Evolutionary conservation across 257 asterid genomes (phyloP).

Genomic region (Solanum ossicruentum): DNA sequence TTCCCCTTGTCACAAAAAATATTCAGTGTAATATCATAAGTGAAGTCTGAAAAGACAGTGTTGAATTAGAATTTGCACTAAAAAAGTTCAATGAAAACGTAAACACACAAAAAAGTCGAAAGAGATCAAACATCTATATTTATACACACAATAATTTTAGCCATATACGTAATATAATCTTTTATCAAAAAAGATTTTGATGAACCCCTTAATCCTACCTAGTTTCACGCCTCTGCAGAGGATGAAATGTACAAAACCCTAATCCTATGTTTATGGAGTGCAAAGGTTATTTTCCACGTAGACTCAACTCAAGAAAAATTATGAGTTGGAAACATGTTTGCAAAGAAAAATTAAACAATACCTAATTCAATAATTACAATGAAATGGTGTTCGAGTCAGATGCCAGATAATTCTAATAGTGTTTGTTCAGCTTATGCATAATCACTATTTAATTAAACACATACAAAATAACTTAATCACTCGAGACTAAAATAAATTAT

Average conservation of each 20-base stretch:
- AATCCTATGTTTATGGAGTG: not conserved
- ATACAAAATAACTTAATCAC: not conserved
- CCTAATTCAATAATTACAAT: too few species aligned
- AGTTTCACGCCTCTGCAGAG: not conserved
- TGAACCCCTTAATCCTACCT: not conserved
- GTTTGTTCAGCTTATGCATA: not conserved
- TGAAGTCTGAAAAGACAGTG: not conserved
- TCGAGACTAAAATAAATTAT: not conserved
- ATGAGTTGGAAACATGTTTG: too few species aligned
- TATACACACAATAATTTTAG: not conserved
- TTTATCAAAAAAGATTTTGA: not conserved
- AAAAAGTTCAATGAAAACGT: not conserved
- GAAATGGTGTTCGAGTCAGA: not conserved
- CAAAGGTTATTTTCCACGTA: not conserved
- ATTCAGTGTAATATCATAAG: not conserved
- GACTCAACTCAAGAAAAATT: not conserved
- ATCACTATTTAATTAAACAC: not conserved
- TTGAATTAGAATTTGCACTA: not conserved
- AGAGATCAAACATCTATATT: not conserved
- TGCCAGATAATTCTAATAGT: not conserved
- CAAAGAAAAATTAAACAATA: too few species aligned
- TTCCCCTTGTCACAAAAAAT: not conserved
- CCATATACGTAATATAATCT: not conserved
- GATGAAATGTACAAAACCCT: not conserved
- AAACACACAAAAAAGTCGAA: not conserved